phyloP scores from a whole-genome alignment of 2,329 filamentous ascomycete species.

The Aspergillus fumigatus region DNA sequence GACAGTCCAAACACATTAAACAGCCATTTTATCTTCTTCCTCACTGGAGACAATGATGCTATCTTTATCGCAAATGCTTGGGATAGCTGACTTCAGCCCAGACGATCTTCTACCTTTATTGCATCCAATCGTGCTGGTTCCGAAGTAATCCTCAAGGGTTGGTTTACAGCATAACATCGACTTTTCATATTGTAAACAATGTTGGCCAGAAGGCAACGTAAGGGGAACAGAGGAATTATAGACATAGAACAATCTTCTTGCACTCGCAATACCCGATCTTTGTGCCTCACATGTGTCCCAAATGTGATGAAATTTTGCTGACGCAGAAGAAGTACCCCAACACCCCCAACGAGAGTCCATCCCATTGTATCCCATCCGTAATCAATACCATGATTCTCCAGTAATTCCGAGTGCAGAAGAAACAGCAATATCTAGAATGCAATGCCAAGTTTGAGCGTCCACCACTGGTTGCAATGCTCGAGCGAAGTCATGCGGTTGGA shows the following conservation, averaged over 20 bases:
- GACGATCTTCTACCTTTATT: too few relatives aligned
- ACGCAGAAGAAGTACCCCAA: conserved; percentile 38
- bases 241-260: conserved; percentile 29
- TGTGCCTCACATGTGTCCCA: conserved; percentile 21
- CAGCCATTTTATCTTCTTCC: too few relatives aligned
- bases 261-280: conserved; percentile 29
- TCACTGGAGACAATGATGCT: background rate
- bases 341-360: conserved; percentile 36
- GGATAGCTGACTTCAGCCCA: background rate
- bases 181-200: background rate
- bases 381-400: conserved; percentile 39
- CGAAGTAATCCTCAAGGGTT: too few relatives aligned
- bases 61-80: background rate
- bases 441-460: conserved; percentile 14
- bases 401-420: conserved; percentile 33
- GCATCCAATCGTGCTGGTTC: background rate
- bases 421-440: conserved; percentile 28
- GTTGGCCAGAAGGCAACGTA: background rate
- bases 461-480: background rate
- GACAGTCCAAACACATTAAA: too few relatives aligned
- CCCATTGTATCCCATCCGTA: conserved; percentile 36
- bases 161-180: background rate
- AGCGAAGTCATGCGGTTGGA: conserved; percentile 14
- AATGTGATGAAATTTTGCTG: conserved; percentile 22
- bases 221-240: conserved; percentile 20